Percentiles rank a stretch among this genome's conserved stretches.
These are phyloP conservation scores for Hypoxylon sp. DNA, from an alignment of 2,329 filamentous ascomycete species.

Conservation along the genomic window DNA sequence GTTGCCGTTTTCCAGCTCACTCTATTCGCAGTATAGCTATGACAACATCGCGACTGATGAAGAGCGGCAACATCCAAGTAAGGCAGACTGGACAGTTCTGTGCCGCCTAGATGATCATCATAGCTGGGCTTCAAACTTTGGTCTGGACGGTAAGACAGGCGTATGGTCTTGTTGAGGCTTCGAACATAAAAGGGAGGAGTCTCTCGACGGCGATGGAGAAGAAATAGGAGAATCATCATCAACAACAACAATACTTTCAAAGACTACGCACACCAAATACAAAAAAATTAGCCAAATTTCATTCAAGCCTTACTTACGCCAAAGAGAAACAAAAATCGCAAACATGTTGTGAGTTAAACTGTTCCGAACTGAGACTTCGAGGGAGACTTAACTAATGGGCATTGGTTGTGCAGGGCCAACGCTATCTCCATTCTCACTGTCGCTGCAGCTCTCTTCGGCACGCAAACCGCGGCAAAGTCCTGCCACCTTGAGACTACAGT, in stretches of 20 bases:
- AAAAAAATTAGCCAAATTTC: background rate
- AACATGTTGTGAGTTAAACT: slow-evolving; percentile 18
- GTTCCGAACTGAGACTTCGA: no score
- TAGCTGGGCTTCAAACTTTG: background rate
- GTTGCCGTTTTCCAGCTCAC: slow-evolving; percentile 1
- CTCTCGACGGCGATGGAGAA: slow-evolving; percentile 8
- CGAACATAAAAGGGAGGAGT: slow-evolving; percentile 2
- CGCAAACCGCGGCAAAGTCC: slow-evolving; percentile 10
- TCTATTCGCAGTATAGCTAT: slow-evolving; percentile 10
- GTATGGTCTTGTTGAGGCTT: background rate
- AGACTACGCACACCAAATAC: background rate
- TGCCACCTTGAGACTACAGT: slow-evolving; percentile 24
- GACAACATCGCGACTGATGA: slow-evolving; percentile 12
- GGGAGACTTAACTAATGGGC: background rate
- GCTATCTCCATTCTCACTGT: slow-evolving; percentile 18
- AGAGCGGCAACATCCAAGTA: background rate
- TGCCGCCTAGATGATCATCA: background rate
- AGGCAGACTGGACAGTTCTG: background rate
- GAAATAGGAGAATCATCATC: slow-evolving; percentile 2
- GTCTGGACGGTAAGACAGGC: background rate
- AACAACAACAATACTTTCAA: background rate
- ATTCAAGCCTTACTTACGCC: slow-evolving; percentile 4
- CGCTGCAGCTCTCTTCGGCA: slow-evolving; percentile 16
- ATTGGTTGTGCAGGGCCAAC: background rate
- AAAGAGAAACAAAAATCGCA: background rate